Conservation (phyloP, 257 asterid species). For the Solanum chmielewskii region DNA sequence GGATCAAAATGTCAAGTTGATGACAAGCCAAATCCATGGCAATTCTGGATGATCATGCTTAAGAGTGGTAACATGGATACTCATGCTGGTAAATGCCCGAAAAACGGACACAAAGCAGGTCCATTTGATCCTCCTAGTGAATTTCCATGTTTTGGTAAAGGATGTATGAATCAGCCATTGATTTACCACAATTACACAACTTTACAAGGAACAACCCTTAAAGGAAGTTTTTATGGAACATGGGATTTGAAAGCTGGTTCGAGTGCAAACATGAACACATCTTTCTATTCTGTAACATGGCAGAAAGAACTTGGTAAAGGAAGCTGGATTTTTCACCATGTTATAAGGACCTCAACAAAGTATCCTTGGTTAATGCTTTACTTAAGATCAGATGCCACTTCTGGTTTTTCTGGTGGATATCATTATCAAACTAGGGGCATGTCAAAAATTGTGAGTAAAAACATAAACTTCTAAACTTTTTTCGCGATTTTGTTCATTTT, state of each 20-base stretch:
- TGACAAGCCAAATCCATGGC: constrained; percentile 71
- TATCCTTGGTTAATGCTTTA: constrained; percentile 94
- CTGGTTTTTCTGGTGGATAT: constrained; percentile 77
- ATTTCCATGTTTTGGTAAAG: constrained; percentile 76
- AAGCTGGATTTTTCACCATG: constrained; percentile 69
- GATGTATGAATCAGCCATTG: constrained; percentile 73
- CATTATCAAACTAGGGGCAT: constrained; percentile 78
- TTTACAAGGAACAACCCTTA: constrained; percentile 33
- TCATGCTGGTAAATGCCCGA: constrained; percentile 60
- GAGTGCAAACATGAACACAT: constrained; percentile 10
- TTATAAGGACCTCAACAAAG: constrained; percentile 53
- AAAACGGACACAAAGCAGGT: constrained; percentile 38
- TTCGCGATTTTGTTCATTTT: background rate
- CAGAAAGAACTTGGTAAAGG: constrained; percentile 69
- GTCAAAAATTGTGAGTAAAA: constrained; percentile 51
- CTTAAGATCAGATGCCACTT: constrained; percentile 63
- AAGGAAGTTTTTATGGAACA: constrained; percentile 67
- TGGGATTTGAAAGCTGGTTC: constrained; percentile 31
- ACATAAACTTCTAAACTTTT: no score
- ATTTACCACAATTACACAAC: constrained; percentile 64
- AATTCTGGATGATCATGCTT: constrained; percentile 90
- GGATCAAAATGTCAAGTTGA: constrained; percentile 64
- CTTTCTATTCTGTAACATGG: constrained; percentile 69
- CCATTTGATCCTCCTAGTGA: constrained; percentile 38
- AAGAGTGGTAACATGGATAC: constrained; percentile 88